Evolutionary conservation across 208 protist genomes (phyloP).

Genomic region (Leishmania amazonensis): DNA sequence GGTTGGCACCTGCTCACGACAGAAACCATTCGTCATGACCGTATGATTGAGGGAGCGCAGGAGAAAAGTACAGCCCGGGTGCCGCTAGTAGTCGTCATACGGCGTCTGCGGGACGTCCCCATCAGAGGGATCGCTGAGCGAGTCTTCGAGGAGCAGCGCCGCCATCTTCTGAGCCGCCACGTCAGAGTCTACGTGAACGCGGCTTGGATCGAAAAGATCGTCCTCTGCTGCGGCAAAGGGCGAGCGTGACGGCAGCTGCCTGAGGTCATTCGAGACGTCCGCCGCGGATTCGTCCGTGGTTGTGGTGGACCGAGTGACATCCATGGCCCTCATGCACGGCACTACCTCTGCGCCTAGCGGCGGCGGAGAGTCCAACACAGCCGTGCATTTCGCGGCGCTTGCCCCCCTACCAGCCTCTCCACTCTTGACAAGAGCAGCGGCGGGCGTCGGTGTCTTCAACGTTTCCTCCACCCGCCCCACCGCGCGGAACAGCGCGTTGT

Average conservation of each 20-base stretch:
- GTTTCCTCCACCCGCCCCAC: slow-evolving; percentile 1
- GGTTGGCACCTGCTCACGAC: neutral
- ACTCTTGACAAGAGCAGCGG: neutral
- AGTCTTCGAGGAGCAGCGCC: slow-evolving; percentile 11
- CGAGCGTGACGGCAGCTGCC: neutral
- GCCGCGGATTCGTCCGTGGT: neutral
- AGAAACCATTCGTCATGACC: neutral
- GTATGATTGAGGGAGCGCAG: neutral
- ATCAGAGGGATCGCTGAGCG: slow-evolving; percentile 3
- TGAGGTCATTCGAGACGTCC: neutral
- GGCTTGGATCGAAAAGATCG: slow-evolving; percentile 11
- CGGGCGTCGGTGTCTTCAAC: neutral
- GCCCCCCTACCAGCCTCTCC: neutral
- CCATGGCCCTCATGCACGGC: neutral
- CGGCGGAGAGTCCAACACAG: neutral
- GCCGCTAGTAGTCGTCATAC: slow-evolving; percentile 15
- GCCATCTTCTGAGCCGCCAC: slow-evolving; percentile 20
- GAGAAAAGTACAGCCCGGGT: neutral
- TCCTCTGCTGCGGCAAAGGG: slow-evolving; percentile 3
- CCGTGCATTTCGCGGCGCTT: too few relatives aligned
- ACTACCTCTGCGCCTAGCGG: neutral
- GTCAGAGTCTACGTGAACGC: slow-evolving; percentile 12
- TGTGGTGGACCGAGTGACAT: neutral
- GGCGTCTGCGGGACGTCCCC: slow-evolving; percentile 9
- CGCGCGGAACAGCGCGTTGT: slow-evolving; percentile 6